Percentiles rank a stretch among this genome's conserved stretches.
These are phyloP conservation scores for Russula emetica DNA, from an alignment of 768 basidiomycete genomes.

Conservation along the genomic window DNA sequence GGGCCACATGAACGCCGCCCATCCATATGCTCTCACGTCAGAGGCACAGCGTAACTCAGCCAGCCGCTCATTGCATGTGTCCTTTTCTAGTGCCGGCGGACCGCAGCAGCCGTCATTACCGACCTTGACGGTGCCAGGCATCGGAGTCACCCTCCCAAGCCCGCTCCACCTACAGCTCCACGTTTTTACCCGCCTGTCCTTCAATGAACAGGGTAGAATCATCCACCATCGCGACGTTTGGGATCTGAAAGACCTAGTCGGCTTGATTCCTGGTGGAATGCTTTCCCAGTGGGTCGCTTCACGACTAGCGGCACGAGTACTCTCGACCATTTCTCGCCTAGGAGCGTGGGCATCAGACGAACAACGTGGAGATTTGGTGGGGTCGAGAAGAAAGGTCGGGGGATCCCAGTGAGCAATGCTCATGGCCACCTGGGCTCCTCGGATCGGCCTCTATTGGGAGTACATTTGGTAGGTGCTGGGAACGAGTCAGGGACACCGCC, in stretches of 20 bases:
- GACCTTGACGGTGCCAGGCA: constrained; percentile 54
- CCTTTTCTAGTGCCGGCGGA: constrained; percentile 26
- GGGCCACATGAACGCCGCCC: constrained; percentile 31
- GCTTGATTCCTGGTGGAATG: constrained; percentile 64
- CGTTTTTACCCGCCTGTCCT: constrained; percentile 65
- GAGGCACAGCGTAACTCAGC: constrained; percentile 23
- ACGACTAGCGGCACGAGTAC: constrained; percentile 51
- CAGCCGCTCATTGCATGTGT: constrained; percentile 29
- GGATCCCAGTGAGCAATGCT: constrained; percentile 19
- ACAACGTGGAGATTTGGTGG: constrained; percentile 12
- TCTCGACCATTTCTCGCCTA: constrained; percentile 19
- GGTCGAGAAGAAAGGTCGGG: constrained; percentile 13
- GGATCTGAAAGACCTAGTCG: constrained; percentile 75
- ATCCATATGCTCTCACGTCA: constrained; percentile 27
- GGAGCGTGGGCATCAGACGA: constrained; percentile 21
- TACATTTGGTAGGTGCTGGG: constrained; percentile 13
- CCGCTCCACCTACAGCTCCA: constrained; percentile 72
- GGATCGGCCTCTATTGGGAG: constrained; percentile 9
- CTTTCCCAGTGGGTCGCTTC: constrained; percentile 66
- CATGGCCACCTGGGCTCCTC: constrained; percentile 15
- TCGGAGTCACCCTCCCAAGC: constrained; percentile 61
- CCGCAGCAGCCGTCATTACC: constrained; percentile 38
- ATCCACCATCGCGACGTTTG: constrained; percentile 77
- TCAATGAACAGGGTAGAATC: constrained; percentile 80
- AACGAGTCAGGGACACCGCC: constrained; percentile 22